A percentile compares a stretch with the other conserved stretches of the same genome.
Evolutionary conservation across 306 rosid genomes (phyloP).

Genomic region (Begonia masoniana): DNA sequence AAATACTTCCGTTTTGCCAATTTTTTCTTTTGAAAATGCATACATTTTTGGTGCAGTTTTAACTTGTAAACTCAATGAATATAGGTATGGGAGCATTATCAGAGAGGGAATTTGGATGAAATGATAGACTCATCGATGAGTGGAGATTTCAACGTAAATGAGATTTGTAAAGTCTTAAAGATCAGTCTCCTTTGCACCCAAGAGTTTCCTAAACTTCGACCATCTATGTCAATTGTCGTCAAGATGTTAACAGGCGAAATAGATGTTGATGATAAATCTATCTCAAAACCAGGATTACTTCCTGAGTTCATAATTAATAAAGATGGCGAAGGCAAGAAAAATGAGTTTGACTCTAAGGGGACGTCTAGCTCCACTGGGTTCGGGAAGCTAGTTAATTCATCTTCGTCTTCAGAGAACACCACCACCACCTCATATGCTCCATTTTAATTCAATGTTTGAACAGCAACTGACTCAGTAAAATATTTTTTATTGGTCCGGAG

Average conservation of each 20-base stretch:
- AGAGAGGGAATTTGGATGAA: slow-evolving; percentile 37
- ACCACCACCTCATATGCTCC: slow-evolving; percentile 27
- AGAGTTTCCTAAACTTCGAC: slow-evolving; percentile 64
- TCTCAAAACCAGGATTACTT: slow-evolving; percentile 57
- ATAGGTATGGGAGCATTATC: slow-evolving; percentile 53
- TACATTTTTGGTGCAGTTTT: too few species aligned
- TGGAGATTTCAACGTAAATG: slow-evolving; percentile 26
- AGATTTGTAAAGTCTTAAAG: slow-evolving; percentile 49
- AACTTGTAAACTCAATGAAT: neutral
- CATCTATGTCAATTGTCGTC: slow-evolving; percentile 54
- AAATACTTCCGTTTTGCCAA: too few species aligned
- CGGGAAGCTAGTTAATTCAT: slow-evolving; percentile 22
- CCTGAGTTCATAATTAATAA: slow-evolving; percentile 30
- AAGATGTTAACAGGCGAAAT: slow-evolving; percentile 48
- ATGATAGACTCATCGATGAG: slow-evolving; percentile 31
- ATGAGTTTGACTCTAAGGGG: slow-evolving; percentile 11
- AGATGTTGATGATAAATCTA: slow-evolving; percentile 25
- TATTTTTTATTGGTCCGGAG: neutral
- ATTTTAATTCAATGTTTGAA: slow-evolving; percentile 56
- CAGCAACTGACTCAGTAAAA: slow-evolving; percentile 19
- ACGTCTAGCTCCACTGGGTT: slow-evolving; percentile 16
- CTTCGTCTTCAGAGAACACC: slow-evolving; percentile 22
- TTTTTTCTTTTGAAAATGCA: too few species aligned
- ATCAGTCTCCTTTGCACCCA: slow-evolving; percentile 76
- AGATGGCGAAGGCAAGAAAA: slow-evolving; percentile 13